These are phyloP conservation scores for Aphelidium insulamus DNA, from an alignment of 371 early-diverging fungal species.

Conservation along the genomic window DNA sequence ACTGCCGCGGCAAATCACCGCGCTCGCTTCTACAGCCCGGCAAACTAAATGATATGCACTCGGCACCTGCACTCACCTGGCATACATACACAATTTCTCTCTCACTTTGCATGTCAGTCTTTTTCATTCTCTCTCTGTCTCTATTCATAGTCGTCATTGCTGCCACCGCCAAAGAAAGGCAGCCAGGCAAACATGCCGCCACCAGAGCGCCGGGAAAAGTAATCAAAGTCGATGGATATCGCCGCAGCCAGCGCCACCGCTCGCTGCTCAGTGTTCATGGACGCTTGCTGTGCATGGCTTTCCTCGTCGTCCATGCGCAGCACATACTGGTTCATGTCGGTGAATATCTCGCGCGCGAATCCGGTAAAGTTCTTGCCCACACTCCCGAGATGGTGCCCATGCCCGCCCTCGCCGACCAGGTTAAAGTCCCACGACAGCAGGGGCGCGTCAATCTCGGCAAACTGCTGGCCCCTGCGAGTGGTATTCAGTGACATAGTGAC, in stretches of 20 bases:
- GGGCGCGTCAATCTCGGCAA: constrained; percentile 52
- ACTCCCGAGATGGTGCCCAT: constrained; percentile 30
- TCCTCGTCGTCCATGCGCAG: constrained; percentile 46
- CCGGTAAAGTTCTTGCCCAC: constrained; percentile 65
- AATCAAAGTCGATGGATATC: constrained; percentile 75
- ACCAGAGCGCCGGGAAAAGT: constrained; percentile 58
- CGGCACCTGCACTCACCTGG: no score
- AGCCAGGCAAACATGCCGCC: no score
- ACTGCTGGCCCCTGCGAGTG: constrained; percentile 22
- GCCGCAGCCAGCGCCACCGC: constrained; percentile 65
- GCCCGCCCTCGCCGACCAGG: constrained; percentile 32
- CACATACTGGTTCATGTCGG: constrained; percentile 65
- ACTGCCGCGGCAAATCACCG: no score
- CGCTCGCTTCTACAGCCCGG: no score
- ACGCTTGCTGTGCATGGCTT: constrained; percentile 9
- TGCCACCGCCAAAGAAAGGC: no score
- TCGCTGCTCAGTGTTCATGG: constrained; percentile 50
- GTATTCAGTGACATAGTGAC: neutral
- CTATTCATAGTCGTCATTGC: no score
- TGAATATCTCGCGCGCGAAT: constrained; percentile 65
- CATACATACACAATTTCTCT: no score
- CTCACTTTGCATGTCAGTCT: no score
- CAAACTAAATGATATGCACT: no score
- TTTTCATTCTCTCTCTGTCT: no score
- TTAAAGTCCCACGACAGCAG: constrained; percentile 62